Base-by-base conservation (phyloP, 306 rosid species). In the Acacia melanoxylon region DNA sequence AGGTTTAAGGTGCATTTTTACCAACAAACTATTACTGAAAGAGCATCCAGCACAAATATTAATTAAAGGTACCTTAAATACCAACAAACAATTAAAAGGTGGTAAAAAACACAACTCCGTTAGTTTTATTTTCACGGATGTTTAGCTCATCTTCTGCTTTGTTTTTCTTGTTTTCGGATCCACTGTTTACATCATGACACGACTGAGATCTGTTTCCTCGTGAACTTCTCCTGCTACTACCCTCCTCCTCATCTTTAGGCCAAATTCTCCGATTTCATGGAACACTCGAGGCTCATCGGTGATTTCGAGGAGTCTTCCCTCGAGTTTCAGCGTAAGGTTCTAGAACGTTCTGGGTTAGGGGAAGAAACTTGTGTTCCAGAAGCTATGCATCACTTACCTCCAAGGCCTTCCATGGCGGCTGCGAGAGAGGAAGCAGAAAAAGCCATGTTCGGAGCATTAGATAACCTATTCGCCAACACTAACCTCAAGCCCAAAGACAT, bases 381-480 rank as follows among this genome's bases (percentile, higher is more conserved):
- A 66, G 92, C 88, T 5, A 72, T 88, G 88, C 87, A 89, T 42
- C n/a, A 2, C 44, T 25, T 89, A 19, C 93, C 93, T 1, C 91
- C 90, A 0, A 49, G 68, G 42, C 88, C 87, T 0, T 83, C 93
- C 0, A 88, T 91, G 88, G 89, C 83, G 4, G 58, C 89, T 0
- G 93, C 93, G 0, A 84, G 95, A 3, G 83, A 83, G 45, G 95
- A 91, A 33, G 88, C 93, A 0, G 85, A 89, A 41, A 86, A 83
- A 42, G 93, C 88, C 7, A 86, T 89, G 84, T 91, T 85, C 70
- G 91, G 90, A 12, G 85, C 93, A 0, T 72, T 91, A 70, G 91
- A 88, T 52, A 82, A 75, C 22, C 86, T 89, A 4, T 86, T 86
- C 15, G 81, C 87, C 0, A 85, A 78, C 45, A 83, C 88, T 19